Evolutionary conservation across 352 stramenopile species (phyloP), one percentile per base, ranked within the genome.

Genomic region (Globisporangium canariense): DNA sequence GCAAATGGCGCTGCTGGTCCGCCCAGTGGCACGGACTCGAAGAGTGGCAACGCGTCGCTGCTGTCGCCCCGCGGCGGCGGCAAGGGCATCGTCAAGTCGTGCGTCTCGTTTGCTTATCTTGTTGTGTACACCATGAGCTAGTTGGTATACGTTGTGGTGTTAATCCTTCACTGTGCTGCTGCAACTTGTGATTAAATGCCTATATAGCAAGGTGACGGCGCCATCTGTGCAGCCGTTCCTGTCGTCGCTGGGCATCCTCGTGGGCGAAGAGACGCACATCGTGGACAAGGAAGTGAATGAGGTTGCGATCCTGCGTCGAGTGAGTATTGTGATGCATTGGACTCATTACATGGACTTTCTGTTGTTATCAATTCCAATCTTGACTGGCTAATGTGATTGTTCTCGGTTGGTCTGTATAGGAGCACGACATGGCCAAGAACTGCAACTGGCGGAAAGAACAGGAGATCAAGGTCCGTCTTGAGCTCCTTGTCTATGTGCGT

Each of bases 231-330:
- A 88, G 59, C 81, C 81, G 11, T 93, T 90, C 51, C 62, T 93
- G 53, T 84, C 78, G 9, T 90, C 82, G 11, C 78, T 93, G 54
- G 85, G 85, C 8, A 90, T 91, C 57, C 18, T 75, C 8, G 78
- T 93, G 18, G 85, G 85, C 10, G 82, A 91, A 30, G 85, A 93
- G 61, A 79, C 79, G 18, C 81, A 91, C 25, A 89, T 93, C 58
- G 81, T 93, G 7, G 83, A 92, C 52, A 89, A 88, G 47, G 83
- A 93, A 67, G 74, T 89, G 9, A 87, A 93, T 61, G 85, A 93
- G 67, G 73, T 92, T 28, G 70, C 81, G 3, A 76, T 75, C 65
- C 69, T 92, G 7, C 82, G 82, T 7, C 75, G 85, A 47, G 80
- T 93, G 65, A 49, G 72, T 28, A 3, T 41, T 41, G 36, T 0